Evolutionary conservation across 2,329 filamentous ascomycete species (phyloP), one percentile per base, ranked within the genome.

Genomic region (Byssothecium circinans): DNA sequence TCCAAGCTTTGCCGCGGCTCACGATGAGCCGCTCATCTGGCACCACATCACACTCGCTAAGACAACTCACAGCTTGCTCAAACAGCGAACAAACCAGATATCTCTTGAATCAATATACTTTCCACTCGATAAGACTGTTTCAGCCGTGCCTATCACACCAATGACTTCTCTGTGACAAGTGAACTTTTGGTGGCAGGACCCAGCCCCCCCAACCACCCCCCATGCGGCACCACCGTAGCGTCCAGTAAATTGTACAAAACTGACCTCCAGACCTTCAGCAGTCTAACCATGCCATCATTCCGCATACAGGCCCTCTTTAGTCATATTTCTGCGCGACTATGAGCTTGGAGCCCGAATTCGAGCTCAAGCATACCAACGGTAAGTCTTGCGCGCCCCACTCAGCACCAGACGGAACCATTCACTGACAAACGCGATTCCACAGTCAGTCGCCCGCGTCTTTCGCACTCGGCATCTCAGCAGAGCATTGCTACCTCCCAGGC

Each of bases 401-500:
- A 15, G 38, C 41, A 19, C 50, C 20, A 42, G 29, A 30, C 17
- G 33, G n/a, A 35, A 44, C 46, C 15, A 30, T 27, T 43, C 43
- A 32, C 33, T 46, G 43, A 56, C 60, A 59, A 41, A 65, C n/a
- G 45, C 12, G 20, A 25, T 34, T 33, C 11, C 37, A 32, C 58
- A 75, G 73, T 74, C 47, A 71, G 65, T 45, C 65, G 57, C 49
- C 73, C 73, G 12, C 69, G 64, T 45, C 59, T 75, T 32, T 67
- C 68, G 7, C 71, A 74, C 49, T 66, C 68, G 37, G 52, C 56
- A 44, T 78, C 75, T 2, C 68, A 74, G 52, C 75, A 75, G 53
- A 77, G 74, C 55, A 70, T 78, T 52, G 70, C 75, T 33, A 76
- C 74, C 19, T 76, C 74, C 17, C 70, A 78, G 52, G 70, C 75